A percentile compares a stretch with the other conserved stretches of the same genome.
Conservation (phyloP, 2,329 filamentous ascomycete species). For the Cladophialophora exuberans region DNA sequence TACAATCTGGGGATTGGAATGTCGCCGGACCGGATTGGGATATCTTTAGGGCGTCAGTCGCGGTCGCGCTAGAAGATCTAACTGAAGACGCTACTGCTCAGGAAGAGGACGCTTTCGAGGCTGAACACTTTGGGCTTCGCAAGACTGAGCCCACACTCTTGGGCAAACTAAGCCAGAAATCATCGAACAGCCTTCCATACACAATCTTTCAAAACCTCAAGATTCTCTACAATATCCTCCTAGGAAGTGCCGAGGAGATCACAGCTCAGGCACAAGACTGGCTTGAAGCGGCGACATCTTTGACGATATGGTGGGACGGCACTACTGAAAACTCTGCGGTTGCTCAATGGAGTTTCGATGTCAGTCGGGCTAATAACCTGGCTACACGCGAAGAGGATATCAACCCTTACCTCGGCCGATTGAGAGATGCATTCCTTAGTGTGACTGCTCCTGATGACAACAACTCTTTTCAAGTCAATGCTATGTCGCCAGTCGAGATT, state of each 20-base stretch:
- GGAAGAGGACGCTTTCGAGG: conserved; percentile 56
- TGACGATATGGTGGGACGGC: conserved; percentile 93
- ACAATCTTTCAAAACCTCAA: conserved; percentile 79
- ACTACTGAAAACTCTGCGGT: conserved; percentile 58
- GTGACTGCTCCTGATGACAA: conserved; percentile 67
- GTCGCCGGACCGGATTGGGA: conserved; percentile 80
- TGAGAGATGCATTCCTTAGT: conserved; percentile 69
- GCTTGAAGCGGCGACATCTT: conserved; percentile 82
- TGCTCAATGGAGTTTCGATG: conserved; percentile 46
- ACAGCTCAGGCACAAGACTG: conserved; percentile 81
- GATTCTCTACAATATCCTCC: conserved; percentile 76
- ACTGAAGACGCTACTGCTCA: conserved; percentile 78
- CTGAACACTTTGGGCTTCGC: conserved; percentile 50
- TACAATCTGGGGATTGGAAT: conserved; percentile 72
- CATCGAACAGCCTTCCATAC: conserved; percentile 34
- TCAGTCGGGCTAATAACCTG: conserved; percentile 46
- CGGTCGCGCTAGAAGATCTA: conserved; percentile 70
- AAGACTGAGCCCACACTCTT: conserved; percentile 21
- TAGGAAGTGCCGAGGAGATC: conserved; percentile 76
- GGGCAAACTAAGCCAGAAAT: conserved; percentile 21
- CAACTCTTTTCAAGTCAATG: conserved; percentile 70
- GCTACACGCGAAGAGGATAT: conserved; percentile 41
- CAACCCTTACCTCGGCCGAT: conserved; percentile 72
- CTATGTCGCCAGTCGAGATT: conserved; percentile 75
- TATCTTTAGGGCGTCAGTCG: conserved; percentile 76